Evolutionary conservation across 495 filamentous ascomycete species (phyloP).

Genomic region (Xylona heveae): DNA sequence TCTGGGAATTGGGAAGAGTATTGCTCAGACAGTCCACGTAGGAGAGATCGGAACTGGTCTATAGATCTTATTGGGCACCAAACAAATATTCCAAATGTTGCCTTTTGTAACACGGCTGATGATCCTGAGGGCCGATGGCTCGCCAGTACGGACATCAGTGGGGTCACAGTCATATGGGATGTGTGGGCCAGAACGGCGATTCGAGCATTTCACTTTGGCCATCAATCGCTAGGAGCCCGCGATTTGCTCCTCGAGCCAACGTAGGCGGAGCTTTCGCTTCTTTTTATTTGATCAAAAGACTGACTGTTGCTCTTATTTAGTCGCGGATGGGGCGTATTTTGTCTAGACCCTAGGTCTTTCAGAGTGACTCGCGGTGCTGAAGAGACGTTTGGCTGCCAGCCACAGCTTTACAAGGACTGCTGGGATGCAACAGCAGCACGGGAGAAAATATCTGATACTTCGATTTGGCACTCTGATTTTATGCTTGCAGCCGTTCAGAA

Average conservation of each 20-base stretch:
- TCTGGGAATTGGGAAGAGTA: conserved; percentile 6
- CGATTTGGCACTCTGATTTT: conserved; percentile 7
- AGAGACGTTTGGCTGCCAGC: conserved; percentile 26
- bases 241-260: not conserved
- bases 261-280: not conserved
- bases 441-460: conserved; percentile 6
- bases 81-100: conserved; percentile 57
- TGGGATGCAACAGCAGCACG: not conserved
- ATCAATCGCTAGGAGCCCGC: not conserved
- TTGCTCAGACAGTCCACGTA: conserved; percentile 13
- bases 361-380: conserved; percentile 13
- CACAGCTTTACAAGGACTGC: conserved; percentile 6
- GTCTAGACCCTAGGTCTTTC: conserved; percentile 26
- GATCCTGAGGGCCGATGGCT: conserved; percentile 47
- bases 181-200: conserved; percentile 25
- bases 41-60: conserved; percentile 21
- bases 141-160: conserved; percentile 52
- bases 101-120: conserved; percentile 43
- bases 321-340: conserved; percentile 27
- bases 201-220: conserved; percentile 1
- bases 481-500: not conserved
- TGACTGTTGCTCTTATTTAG: conserved; percentile 7
- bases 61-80: conserved; percentile 22
- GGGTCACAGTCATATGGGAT: conserved; percentile 41
- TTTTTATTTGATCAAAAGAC: not conserved